These are phyloP conservation scores for Cicer cuneatum DNA, from an alignment of 306 rosid genomes.

Conservation along the genomic window DNA sequence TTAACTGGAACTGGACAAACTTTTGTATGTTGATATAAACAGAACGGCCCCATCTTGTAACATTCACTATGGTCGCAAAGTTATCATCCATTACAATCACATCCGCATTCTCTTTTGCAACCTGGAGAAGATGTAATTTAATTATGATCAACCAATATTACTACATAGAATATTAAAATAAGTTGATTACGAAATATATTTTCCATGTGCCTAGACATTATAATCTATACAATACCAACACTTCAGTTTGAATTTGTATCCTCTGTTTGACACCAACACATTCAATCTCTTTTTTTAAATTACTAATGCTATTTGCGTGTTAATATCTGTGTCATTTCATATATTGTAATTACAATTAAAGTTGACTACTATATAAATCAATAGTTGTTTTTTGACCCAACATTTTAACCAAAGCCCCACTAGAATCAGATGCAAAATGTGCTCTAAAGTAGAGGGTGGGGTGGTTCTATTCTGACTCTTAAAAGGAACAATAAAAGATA, in stretches of 20 bases:
- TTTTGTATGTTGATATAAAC: conserved; percentile 91
- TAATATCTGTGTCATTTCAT: too few species aligned
- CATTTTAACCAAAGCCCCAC: conserved; percentile 9
- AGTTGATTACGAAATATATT: conserved; percentile 1
- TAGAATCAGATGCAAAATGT: conserved; percentile 15
- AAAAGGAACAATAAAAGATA: conserved; percentile 1
- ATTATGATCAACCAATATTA: conserved; percentile 26
- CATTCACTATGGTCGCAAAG: conserved; percentile 80
- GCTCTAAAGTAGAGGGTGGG: background rate
- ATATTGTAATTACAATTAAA: background rate
- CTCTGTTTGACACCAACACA: background rate
- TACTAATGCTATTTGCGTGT: background rate
- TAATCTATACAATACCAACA: background rate
- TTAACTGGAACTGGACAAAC: conserved; percentile 94
- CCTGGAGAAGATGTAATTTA: conserved; percentile 53
- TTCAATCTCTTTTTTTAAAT: background rate
- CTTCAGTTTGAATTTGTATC: background rate
- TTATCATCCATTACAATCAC: conserved; percentile 91
- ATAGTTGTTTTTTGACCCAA: background rate
- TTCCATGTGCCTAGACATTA: background rate
- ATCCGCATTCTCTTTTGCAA: conserved; percentile 96
- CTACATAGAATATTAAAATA: background rate
- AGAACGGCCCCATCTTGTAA: conserved; percentile 86
- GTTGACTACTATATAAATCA: background rate
- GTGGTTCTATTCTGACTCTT: background rate